phyloP scores from a whole-genome alignment of 768 basidiomycete genomes.

The Antrodiella citrinella region DNA sequence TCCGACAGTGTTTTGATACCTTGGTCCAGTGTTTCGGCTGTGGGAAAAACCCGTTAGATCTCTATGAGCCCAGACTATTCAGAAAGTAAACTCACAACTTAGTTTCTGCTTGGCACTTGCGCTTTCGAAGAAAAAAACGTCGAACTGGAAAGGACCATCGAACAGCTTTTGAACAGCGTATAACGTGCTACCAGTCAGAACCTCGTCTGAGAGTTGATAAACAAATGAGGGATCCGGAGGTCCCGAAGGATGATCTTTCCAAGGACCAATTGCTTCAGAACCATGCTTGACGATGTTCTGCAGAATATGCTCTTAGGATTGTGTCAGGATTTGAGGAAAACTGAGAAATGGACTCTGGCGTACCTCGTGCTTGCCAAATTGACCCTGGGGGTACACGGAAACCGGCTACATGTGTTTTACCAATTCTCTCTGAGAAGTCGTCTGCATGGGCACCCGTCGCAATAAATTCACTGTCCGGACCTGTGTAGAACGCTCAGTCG shows the following conservation, averaged over 20 bases:
- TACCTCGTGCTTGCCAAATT: constrained; percentile 85
- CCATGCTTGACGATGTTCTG: constrained; percentile 54
- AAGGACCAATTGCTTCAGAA: constrained; percentile 43
- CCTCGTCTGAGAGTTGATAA: constrained; percentile 69
- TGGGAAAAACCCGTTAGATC: background rate
- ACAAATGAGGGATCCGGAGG: constrained; percentile 77
- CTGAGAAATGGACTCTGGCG: no score
- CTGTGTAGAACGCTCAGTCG: constrained; percentile 25
- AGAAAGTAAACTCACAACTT: constrained; percentile 38
- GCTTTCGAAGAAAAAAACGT: constrained; percentile 84
- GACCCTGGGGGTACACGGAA: constrained; percentile 49
- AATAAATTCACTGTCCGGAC: constrained; percentile 46
- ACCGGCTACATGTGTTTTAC: constrained; percentile 66
- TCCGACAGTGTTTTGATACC: constrained; percentile 60
- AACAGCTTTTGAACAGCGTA: constrained; percentile 84
- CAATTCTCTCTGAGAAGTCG: constrained; percentile 51
- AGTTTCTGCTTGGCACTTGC: constrained; percentile 57
- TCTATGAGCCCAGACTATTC: no score
- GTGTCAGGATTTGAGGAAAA: constrained; percentile 4
- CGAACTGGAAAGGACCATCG: constrained; percentile 82
- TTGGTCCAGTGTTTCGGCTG: constrained; percentile 58
- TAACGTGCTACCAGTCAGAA: constrained; percentile 65
- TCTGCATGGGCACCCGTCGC: constrained; percentile 48
- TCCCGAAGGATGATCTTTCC: constrained; percentile 37
- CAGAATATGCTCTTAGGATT: constrained; percentile 58